These are phyloP conservation scores for Bonia amplexicaulis DNA, from an alignment of 176 grass and related monocot genomes.

Conservation along the genomic window DNA sequence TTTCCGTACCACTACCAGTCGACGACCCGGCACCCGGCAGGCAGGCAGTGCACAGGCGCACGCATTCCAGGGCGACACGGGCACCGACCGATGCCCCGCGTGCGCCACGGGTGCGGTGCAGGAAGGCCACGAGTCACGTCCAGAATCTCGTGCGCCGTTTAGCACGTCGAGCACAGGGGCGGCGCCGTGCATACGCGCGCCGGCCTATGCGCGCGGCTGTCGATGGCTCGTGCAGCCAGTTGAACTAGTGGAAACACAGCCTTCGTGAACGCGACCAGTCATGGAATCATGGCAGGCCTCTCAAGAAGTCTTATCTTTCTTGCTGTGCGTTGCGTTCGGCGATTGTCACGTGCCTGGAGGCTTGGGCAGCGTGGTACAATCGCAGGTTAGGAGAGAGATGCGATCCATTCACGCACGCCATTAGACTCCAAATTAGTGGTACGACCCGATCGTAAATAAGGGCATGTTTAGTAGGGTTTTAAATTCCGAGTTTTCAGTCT, in stretches of 20 bases:
- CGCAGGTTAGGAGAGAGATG: neutral
- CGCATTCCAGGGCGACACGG: too few relatives aligned
- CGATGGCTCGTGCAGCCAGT: neutral
- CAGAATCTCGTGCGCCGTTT: neutral
- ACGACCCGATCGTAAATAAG: neutral
- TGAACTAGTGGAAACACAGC: neutral
- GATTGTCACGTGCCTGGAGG: neutral
- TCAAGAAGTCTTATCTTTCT: neutral
- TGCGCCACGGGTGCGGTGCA: too few relatives aligned
- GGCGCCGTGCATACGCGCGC: neutral
- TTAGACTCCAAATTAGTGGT: neutral
- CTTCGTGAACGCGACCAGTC: neutral
- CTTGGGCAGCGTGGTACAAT: neutral
- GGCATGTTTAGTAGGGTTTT: too few relatives aligned
- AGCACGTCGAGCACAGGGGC: neutral
- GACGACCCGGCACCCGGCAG: too few relatives aligned
- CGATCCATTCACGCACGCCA: neutral
- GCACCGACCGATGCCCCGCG: too few relatives aligned
- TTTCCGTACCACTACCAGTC: too few relatives aligned
- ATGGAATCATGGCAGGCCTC: neutral
- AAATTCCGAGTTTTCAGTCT: neutral
- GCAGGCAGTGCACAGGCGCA: too few relatives aligned
- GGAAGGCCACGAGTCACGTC: neutral
- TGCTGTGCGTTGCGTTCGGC: neutral
- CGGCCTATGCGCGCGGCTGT: neutral